These are phyloP conservation scores for Misopates orontium DNA, from an alignment of 257 asterid species.

Conservation along the genomic window DNA sequence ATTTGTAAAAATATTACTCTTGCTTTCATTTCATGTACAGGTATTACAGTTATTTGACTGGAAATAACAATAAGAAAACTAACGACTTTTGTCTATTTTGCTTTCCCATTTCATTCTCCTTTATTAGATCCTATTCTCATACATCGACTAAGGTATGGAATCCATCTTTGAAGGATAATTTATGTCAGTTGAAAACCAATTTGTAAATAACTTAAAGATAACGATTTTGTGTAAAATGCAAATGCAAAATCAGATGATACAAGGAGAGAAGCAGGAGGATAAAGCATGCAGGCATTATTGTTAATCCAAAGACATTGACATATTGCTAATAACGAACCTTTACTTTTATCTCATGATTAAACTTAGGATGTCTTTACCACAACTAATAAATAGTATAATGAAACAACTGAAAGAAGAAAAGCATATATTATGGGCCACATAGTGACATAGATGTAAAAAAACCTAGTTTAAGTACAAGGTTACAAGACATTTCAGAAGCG, in stretches of 20 bases:
- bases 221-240: neutral
- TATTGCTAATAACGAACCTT: neutral
- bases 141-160: neutral
- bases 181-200: neutral
- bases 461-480: too few relatives aligned
- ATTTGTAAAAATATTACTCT: too few relatives aligned
- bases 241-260: neutral
- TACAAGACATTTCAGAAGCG: too few relatives aligned
- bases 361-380: too few relatives aligned
- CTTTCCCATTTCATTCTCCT: neutral
- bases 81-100: neutral
- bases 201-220: conserved; percentile 3
- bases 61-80: neutral
- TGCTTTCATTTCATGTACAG: too few relatives aligned
- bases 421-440: too few relatives aligned
- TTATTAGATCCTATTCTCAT: conserved; percentile 2
- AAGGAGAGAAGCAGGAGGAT: neutral
- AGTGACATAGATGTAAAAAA: too few relatives aligned
- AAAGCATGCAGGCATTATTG: neutral
- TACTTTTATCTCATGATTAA: too few relatives aligned
- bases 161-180: neutral
- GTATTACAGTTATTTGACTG: neutral
- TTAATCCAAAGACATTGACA: too few relatives aligned
- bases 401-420: too few relatives aligned
- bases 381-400: too few relatives aligned